Conservation (phyloP, 2,329 filamentous ascomycete species). For the Gyromitra esculenta region DNA sequence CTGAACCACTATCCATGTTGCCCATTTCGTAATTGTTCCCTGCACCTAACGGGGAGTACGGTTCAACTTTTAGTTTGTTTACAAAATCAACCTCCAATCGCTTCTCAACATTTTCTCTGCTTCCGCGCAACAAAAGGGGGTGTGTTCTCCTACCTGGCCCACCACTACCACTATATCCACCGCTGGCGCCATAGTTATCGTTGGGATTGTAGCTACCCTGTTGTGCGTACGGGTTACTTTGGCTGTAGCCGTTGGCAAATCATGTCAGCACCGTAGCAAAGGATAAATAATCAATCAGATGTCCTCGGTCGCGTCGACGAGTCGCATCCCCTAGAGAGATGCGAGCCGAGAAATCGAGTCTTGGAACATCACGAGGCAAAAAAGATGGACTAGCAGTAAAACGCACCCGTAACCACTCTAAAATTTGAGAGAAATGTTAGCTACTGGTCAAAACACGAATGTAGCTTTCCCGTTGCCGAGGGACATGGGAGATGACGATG, state of each 20-base stretch:
- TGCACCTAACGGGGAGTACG: slow-evolving; percentile 54
- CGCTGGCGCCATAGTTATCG: slow-evolving; percentile 43
- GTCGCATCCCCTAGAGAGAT: slow-evolving; percentile 1
- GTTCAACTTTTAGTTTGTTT: slow-evolving; percentile 55
- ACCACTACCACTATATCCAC: slow-evolving; percentile 40
- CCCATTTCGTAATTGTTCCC: slow-evolving; percentile 54
- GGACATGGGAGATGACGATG: background rate
- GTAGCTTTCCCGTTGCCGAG: background rate
- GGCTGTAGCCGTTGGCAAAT: slow-evolving; percentile 34
- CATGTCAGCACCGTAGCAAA: slow-evolving; percentile 32
- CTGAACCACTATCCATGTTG: slow-evolving; percentile 46
- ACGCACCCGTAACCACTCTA: slow-evolving; percentile 47
- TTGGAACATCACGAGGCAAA: background rate
- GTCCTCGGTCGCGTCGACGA: slow-evolving; percentile 8
- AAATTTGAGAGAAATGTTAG: slow-evolving; percentile 28
- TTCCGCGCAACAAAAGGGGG: slow-evolving; percentile 9
- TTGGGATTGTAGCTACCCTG: slow-evolving; percentile 47
- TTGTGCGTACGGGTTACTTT: slow-evolving; percentile 54
- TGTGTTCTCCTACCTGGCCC: slow-evolving; percentile 43
- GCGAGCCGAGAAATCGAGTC: slow-evolving; percentile 1
- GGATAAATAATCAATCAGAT: slow-evolving; percentile 7
- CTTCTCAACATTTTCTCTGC: slow-evolving; percentile 19
- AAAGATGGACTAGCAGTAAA: slow-evolving; percentile 6
- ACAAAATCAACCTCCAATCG: slow-evolving; percentile 50
- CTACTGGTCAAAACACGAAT: slow-evolving; percentile 13